Evolutionary conservation across 2,329 filamentous ascomycete species (phyloP).

Genomic region (Alternaria conjuncta): DNA sequence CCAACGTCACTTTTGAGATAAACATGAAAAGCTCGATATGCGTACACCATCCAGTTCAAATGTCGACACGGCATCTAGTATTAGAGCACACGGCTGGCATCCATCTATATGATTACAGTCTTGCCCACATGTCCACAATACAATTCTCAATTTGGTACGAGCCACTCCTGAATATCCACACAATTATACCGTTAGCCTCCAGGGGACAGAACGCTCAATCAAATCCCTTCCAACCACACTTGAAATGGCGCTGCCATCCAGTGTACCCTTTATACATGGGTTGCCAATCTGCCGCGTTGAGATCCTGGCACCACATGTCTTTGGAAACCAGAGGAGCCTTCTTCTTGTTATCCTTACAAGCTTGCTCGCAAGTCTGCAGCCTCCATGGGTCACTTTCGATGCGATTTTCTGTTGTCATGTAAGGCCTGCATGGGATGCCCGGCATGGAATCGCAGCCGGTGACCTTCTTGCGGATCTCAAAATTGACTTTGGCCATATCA

Average conservation of each 20-base stretch:
- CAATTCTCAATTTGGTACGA: background rate
- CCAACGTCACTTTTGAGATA: background rate
- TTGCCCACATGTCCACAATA: background rate
- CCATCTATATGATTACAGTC: background rate
- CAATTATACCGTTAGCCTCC: background rate
- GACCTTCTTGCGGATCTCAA: conserved; percentile 12
- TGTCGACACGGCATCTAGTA: background rate
- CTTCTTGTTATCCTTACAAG: background rate
- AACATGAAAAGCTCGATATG: background rate
- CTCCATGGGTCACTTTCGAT: conserved; percentile 8
- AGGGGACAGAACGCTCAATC: background rate
- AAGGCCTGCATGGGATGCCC: conserved; percentile 6
- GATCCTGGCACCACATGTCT: conserved; percentile 17
- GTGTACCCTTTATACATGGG: background rate
- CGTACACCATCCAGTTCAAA: background rate
- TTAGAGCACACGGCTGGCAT: background rate
- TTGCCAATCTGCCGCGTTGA: conserved; percentile 12
- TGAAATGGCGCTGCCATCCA: conserved; percentile 10
- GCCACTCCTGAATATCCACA: background rate
- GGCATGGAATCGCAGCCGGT: background rate
- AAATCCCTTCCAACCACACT: conserved; percentile 12
- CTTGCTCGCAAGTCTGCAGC: conserved; percentile 2
- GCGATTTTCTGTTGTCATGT: conserved; percentile 12
- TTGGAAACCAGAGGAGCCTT: background rate
- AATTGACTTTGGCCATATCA: conserved; percentile 5